phyloP scores from a whole-genome alignment of 768 basidiomycete genomes.

The Mycena polygramma region DNA sequence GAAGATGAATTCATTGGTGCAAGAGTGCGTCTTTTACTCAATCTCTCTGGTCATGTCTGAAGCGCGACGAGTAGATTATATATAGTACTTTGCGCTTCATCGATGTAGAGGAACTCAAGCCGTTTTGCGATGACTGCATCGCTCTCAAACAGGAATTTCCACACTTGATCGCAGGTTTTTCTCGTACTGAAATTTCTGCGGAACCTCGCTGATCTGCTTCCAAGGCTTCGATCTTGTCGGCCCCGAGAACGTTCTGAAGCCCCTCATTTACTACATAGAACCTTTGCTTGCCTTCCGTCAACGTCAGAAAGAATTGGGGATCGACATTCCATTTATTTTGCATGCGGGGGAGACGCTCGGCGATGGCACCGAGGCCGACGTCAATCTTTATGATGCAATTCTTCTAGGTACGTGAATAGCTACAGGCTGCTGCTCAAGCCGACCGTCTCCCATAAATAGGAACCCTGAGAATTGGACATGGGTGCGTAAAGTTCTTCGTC shows the following conservation, averaged over 20 bases:
- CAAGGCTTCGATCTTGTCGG: slow-evolving; percentile 88
- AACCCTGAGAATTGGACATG: slow-evolving; percentile 87
- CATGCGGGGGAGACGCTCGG: slow-evolving; percentile 88
- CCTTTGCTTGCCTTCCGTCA: slow-evolving; percentile 71
- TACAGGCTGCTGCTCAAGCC: too few relatives aligned
- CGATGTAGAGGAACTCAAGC: slow-evolving; percentile 67
- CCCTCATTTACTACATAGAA: slow-evolving; percentile 73
- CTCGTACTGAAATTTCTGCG: background rate
- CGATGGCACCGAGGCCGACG: slow-evolving; percentile 78
- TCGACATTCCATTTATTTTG: slow-evolving; percentile 83
- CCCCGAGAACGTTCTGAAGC: slow-evolving; percentile 71
- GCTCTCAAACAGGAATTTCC: slow-evolving; percentile 81
- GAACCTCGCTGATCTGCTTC: slow-evolving; percentile 11
- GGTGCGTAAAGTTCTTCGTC: slow-evolving; percentile 53
- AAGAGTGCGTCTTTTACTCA: slow-evolving; percentile 55
- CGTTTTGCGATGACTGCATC: slow-evolving; percentile 83
- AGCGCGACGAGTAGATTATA: slow-evolving; percentile 65
- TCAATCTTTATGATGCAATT: slow-evolving; percentile 84
- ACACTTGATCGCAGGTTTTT: slow-evolving; percentile 72
- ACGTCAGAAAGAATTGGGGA: slow-evolving; percentile 65
- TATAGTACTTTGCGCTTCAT: slow-evolving; percentile 74
- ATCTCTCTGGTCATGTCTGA: background rate
- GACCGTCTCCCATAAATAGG: slow-evolving; percentile 46
- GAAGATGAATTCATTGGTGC: slow-evolving; percentile 76
- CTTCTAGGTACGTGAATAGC: slow-evolving; percentile 51